Conservation (phyloP, 176 grass and related monocot species). For the Rhynchospora tenuis region DNA sequence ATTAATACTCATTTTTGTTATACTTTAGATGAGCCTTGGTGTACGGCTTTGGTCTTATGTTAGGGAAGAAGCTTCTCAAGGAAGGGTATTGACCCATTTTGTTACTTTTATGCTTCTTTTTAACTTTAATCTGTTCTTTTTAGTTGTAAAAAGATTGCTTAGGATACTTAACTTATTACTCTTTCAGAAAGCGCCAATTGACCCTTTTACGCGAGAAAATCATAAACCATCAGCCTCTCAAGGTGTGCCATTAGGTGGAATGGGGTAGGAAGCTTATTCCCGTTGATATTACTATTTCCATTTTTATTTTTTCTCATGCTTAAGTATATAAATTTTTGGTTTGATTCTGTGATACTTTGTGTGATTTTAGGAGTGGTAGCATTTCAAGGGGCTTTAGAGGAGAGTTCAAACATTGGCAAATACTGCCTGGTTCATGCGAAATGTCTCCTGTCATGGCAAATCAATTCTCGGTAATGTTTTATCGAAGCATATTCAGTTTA, state of each 20-base stretch:
- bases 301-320: neutral
- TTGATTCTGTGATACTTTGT: constrained; percentile 30
- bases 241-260: constrained; percentile 92
- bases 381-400: constrained; percentile 99
- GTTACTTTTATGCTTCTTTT: constrained; percentile 4
- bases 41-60: constrained; percentile 98
- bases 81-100: constrained; percentile 68
- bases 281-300: constrained; percentile 21
- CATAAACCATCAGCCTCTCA: constrained; percentile 77
- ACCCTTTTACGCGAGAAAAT: constrained; percentile 85
- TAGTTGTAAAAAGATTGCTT: constrained; percentile 18
- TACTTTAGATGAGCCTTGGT: constrained; percentile 74
- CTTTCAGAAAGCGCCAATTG: constrained; percentile 93
- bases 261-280: constrained; percentile 58
- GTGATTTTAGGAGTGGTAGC: constrained; percentile 60
- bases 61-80: constrained; percentile 93
- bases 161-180: constrained; percentile 26
- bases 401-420: constrained; percentile 95
- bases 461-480: constrained; percentile 82
- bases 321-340: constrained; percentile 11
- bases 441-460: constrained; percentile 90
- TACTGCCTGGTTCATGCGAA: constrained; percentile 85
- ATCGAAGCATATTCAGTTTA: constrained; percentile 3
- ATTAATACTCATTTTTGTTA: neutral
- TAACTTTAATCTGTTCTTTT: neutral